Percentiles rank a stretch among this genome's conserved stretches.
Conservation (phyloP, 768 basidiomycete genomes). For the Stropharia rugosoannulata region DNA sequence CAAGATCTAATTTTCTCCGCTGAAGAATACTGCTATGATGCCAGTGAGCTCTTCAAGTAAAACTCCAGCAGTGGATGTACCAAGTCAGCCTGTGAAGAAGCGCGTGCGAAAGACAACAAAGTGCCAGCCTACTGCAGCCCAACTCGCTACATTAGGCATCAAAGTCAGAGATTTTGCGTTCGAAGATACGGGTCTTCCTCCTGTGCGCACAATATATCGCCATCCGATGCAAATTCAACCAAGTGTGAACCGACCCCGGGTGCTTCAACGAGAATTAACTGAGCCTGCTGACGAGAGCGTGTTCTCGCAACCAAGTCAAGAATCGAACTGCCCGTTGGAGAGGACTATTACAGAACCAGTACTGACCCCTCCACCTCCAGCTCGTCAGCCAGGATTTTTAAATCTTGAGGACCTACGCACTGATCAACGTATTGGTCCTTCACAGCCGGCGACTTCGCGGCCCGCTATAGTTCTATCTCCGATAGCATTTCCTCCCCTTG, state of each 20-base stretch:
- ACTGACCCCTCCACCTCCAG: constrained; percentile 16
- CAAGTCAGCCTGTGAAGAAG: constrained; percentile 1
- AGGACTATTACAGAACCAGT: constrained; percentile 33
- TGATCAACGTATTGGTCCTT: neutral
- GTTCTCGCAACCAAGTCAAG: constrained; percentile 18
- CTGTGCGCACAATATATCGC: constrained; percentile 51
- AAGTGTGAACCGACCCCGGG: constrained; percentile 23
- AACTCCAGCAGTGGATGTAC: neutral
- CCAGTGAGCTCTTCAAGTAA: neutral
- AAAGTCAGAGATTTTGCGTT: constrained; percentile 67
- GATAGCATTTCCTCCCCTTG: constrained; percentile 15
- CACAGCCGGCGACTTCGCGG: neutral
- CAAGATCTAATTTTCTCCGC: neutral
- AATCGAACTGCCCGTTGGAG: constrained; percentile 18
- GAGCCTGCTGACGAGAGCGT: constrained; percentile 27
- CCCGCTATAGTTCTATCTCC: neutral
- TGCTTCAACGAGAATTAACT: constrained; percentile 32
- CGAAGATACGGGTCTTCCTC: constrained; percentile 58
- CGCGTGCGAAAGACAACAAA: constrained; percentile 18
- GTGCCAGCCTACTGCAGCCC: constrained; percentile 60
- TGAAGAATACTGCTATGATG: neutral
- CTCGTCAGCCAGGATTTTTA: constrained; percentile 22
- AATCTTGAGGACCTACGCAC: constrained; percentile 21
- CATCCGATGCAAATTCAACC: constrained; percentile 51
- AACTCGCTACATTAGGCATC: constrained; percentile 31